A percentile compares a stretch with the other conserved stretches of the same genome.
These are phyloP conservation scores for Rhododendron henanense DNA, from an alignment of 148 eudicot species.

Conservation along the genomic window DNA sequence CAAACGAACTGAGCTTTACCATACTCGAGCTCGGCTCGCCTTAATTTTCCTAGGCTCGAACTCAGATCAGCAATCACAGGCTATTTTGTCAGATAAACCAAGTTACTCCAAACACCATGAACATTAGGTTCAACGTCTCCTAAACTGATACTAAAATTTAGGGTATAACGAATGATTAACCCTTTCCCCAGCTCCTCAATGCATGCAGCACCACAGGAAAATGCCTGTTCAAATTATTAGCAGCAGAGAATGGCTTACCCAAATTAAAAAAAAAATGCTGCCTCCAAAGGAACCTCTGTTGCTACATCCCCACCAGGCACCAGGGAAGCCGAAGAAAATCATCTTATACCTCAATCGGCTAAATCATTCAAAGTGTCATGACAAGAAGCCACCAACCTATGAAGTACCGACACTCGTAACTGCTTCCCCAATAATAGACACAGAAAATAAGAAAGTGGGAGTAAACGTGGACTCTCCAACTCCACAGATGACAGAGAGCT, in stretches of 20 bases:
- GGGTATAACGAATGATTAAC: too few species aligned
- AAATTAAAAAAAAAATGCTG: not conserved
- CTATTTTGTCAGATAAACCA: not conserved
- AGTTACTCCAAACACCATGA: not conserved
- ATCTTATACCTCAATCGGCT: not conserved
- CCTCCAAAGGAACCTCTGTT: not conserved
- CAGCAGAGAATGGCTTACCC: not conserved
- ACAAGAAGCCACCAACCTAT: not conserved
- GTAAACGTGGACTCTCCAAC: not conserved
- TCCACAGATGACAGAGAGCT: not conserved
- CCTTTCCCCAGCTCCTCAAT: too few species aligned
- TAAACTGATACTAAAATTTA: not conserved
- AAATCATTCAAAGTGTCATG: not conserved
- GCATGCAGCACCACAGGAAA: not conserved
- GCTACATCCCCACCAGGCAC: not conserved
- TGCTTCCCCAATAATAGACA: not conserved
- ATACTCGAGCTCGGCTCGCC: too few species aligned
- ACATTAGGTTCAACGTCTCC: not conserved
- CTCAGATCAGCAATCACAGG: not conserved
- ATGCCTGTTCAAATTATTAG: not conserved
- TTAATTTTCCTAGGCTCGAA: too few species aligned
- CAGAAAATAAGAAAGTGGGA: not conserved
- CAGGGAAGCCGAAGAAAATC: not conserved
- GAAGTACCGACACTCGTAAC: not conserved
- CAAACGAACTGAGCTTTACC: too few species aligned